A percentile compares a stretch with the other conserved stretches of the same genome.
These are phyloP conservation scores for Rhodotorula sp. DNA, from an alignment of 1,284 basidiomycete genomes.

Conservation along the genomic window DNA sequence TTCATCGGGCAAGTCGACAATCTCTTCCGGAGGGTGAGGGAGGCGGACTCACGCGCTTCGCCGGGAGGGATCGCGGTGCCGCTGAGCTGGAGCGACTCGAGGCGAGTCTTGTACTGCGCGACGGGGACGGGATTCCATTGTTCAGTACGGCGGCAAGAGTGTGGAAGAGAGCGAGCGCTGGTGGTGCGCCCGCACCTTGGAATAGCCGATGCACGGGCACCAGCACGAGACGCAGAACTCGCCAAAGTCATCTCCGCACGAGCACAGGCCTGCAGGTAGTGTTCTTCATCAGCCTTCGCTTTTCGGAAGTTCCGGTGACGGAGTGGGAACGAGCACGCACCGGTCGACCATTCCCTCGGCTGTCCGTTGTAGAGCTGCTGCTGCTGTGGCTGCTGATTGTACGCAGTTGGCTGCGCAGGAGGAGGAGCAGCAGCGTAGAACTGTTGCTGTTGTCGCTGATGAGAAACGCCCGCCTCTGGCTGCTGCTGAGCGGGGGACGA, in stretches of 20 bases:
- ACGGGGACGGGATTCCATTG: no score
- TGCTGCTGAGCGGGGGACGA: background rate
- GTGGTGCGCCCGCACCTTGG: background rate
- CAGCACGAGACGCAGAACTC: slow-evolving; percentile 21
- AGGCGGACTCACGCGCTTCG: background rate
- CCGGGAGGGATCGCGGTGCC: background rate
- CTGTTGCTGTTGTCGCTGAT: no score
- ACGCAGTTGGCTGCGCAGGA: background rate
- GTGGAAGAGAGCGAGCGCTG: background rate
- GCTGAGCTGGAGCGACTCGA: slow-evolving; percentile 2
- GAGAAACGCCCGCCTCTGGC: no score
- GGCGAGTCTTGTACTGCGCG: slow-evolving; percentile 14
- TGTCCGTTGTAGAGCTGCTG: background rate
- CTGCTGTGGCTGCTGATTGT: background rate
- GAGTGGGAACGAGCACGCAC: background rate
- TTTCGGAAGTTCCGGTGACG: no score
- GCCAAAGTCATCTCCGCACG: slow-evolving; percentile 4
- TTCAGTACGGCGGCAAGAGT: no score
- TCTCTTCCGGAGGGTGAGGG: background rate
- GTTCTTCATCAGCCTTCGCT: background rate
- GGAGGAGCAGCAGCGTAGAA: no score
- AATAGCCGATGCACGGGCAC: slow-evolving; percentile 18
- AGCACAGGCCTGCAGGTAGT: slow-evolving; percentile 18
- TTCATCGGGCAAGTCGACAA: background rate
- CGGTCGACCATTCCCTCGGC: background rate